Evolutionary conservation across 2,329 filamentous ascomycete genomes (phyloP).

Genomic region (Calonectria multiphialidica): DNA sequence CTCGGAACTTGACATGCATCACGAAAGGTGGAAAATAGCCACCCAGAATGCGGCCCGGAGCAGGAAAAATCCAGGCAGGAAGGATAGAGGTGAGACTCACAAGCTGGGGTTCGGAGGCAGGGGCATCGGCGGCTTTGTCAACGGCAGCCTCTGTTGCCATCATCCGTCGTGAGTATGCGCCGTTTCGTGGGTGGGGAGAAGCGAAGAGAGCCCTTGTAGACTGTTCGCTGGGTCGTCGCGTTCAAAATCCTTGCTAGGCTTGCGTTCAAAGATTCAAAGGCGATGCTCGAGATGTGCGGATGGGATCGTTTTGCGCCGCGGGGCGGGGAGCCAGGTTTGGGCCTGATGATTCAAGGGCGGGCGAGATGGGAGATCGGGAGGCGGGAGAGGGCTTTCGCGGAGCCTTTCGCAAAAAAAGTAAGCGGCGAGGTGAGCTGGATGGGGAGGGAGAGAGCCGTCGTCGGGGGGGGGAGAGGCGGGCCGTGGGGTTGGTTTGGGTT

Average conservation of each 20-base stretch:
- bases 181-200: constrained; percentile 43
- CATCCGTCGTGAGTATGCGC: constrained; percentile 65
- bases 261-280: constrained; percentile 31
- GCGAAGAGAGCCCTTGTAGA: constrained; percentile 43
- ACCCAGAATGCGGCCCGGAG: neutral
- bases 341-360: constrained; percentile 22
- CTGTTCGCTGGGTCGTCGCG: constrained; percentile 39
- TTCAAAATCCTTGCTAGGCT: constrained; percentile 25
- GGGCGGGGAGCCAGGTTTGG: constrained; percentile 21
- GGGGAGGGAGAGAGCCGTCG: constrained; percentile 16
- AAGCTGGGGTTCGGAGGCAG: constrained; percentile 59
- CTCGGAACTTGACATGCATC: neutral
- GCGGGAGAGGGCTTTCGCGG: neutral
- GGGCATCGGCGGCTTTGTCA: constrained; percentile 66
- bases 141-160: constrained; percentile 73
- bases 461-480: constrained; percentile 29
- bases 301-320: constrained; percentile 26
- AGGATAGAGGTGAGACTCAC: constrained; percentile 51
- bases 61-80: neutral
- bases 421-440: constrained; percentile 6
- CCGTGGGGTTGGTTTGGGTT: constrained; percentile 21
- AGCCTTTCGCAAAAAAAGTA: neutral
- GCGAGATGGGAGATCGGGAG: constrained; percentile 5
- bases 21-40: neutral
- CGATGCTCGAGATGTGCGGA: constrained; percentile 20